A percentile compares a stretch with the other conserved stretches of the same genome.
Evolutionary conservation across 495 filamentous ascomycete species (phyloP).

Genomic region (Margaritispora aquatica): DNA sequence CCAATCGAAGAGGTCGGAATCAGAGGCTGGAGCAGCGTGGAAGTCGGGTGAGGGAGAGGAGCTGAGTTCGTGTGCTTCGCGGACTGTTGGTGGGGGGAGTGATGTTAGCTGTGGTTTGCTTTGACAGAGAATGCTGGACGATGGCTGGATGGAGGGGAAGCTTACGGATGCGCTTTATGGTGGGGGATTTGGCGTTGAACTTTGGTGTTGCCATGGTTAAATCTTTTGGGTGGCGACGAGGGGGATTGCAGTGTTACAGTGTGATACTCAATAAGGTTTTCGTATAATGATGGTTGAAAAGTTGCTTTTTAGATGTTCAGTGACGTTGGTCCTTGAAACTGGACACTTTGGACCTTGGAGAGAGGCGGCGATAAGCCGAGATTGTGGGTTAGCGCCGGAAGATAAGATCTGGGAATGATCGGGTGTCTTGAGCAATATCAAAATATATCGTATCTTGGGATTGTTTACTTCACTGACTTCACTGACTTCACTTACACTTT

Average conservation of each 20-base stretch:
- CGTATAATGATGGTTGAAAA: not conserved
- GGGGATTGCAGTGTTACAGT: not conserved
- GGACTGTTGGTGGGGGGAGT: constrained; percentile 14
- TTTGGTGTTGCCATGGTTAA: constrained; percentile 19
- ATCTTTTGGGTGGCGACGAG: not conserved
- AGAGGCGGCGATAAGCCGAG: not conserved
- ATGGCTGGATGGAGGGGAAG: too few relatives aligned
- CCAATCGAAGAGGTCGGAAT: constrained; percentile 89
- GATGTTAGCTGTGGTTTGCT: not conserved
- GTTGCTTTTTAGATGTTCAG: not conserved
- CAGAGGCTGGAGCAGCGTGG: constrained; percentile 72
- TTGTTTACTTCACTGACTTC: too few relatives aligned
- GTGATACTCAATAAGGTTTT: not conserved
- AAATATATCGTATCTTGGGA: too few relatives aligned
- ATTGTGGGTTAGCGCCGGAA: not conserved
- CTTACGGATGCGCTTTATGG: constrained; percentile 71
- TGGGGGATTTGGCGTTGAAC: constrained; percentile 74
- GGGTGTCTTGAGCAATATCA: too few relatives aligned
- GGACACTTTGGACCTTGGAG: not conserved
- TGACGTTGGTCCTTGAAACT: not conserved
- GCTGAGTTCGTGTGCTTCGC: constrained; percentile 44
- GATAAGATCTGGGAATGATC: not conserved
- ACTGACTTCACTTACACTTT: too few relatives aligned
- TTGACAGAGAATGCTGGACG: too few relatives aligned
- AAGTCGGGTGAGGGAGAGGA: constrained; percentile 72